Evolutionary conservation across 2,329 filamentous ascomycete species (phyloP), one percentile per base, ranked within the genome.

Genomic region (Parascedosporium putredinis): DNA sequence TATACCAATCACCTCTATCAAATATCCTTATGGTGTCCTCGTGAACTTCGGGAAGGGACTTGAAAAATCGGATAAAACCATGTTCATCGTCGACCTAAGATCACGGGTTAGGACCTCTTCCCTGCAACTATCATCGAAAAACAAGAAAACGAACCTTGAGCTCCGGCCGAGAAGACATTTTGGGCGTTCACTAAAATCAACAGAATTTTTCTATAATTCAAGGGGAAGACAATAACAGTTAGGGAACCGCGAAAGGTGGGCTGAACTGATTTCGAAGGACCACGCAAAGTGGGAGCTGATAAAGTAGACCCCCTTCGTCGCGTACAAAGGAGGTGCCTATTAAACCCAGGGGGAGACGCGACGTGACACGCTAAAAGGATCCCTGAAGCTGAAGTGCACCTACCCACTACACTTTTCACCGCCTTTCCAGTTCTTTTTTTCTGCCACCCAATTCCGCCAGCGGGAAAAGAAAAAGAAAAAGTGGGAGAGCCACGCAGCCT

Each of bases 21-120:
- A 97, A 97, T 53, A 98, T 84, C 49, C 93, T 84, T 49, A 98
- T 76, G 0, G 88, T 90, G 50, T 86, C 84, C 34, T 81, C 76
- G 57, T 81, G 79, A 49, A 81, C 80, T 12, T 72, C 60, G 5
- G 88, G 81, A 2, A 98, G 76, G n/a, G 83, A 84, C 59, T 91
- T 91, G 74, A 94, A 98, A 71, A 89, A 95, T 58, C 84, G 88
- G 70, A 97, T 96, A 74, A 98, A 98, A 57, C 91, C 89, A 62
- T 84, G 83, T 72, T 98, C 93, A 63, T 98, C 93, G 61, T 98
- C 94, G 63, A 97, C 88, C 86, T 90, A 24, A 20, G 2, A 10
- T 2, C 12, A 6, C 5, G 10, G 24, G 12, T 34, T 16, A 23
- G 9, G 49, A 27, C 23, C 31, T 22, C 18, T 24, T 50, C 47